These are phyloP conservation scores for Daucus carota DNA, from an alignment of 129 eudicot genomes.

Conservation along the genomic window DNA sequence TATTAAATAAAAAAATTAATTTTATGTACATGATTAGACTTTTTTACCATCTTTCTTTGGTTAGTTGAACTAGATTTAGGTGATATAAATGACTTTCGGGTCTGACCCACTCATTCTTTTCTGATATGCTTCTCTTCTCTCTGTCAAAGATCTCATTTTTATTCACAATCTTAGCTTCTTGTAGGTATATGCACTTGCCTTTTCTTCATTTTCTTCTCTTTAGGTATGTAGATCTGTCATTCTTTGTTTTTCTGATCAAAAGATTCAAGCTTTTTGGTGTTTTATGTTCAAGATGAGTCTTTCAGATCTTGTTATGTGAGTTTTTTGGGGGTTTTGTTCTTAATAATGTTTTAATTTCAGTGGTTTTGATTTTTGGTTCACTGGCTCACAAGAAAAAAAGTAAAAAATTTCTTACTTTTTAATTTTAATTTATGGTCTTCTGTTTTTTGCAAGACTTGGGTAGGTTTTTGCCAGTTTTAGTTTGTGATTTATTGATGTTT, in stretches of 20 bases:
- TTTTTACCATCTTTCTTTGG: constrained; percentile 5
- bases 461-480: not conserved
- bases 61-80: constrained; percentile 47
- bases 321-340: not conserved
- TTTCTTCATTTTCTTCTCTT: constrained; percentile 15
- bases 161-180: not conserved
- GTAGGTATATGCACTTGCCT: constrained; percentile 6
- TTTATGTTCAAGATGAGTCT: not conserved
- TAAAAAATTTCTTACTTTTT: not conserved
- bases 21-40: not conserved
- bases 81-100: constrained; percentile 16
- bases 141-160: constrained; percentile 16
- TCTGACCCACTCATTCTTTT: constrained; percentile 28
- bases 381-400: not conserved
- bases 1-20: not conserved
- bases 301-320: not conserved
- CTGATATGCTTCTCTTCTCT: constrained; percentile 42
- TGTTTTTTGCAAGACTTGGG: not conserved
- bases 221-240: constrained; percentile 42
- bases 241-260: constrained; percentile 4
- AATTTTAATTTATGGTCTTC: no score
- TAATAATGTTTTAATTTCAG: not conserved
- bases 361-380: not conserved
- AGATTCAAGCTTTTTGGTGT: not conserved
- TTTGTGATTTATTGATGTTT: not conserved